Conservation (phyloP, 345 rosid genomes). For the Acer negundo region DNA sequence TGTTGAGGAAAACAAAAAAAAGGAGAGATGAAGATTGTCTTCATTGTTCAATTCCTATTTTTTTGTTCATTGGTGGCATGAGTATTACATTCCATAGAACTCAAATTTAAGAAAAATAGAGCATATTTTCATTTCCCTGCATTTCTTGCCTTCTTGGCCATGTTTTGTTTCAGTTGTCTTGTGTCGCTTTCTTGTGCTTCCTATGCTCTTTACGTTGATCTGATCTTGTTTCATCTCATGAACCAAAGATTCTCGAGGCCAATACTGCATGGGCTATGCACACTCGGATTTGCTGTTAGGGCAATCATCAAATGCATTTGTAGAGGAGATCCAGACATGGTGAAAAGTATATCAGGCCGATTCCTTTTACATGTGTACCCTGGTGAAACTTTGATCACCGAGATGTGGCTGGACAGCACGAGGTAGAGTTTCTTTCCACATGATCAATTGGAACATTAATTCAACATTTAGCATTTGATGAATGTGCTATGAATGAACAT, state of each 20-base stretch:
- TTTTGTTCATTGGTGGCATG: not conserved
- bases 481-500: slow-evolving; percentile 3
- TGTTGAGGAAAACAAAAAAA: not conserved
- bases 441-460: not conserved
- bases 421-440: slow-evolving; percentile 42
- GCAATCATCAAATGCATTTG: slow-evolving; percentile 80
- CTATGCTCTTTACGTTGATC: slow-evolving; percentile 15
- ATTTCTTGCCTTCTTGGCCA: not conserved
- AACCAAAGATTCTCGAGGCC: slow-evolving; percentile 70
- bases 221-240: slow-evolving; percentile 17
- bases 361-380: slow-evolving; percentile 88
- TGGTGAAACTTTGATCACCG: slow-evolving; percentile 75
- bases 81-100: not conserved
- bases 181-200: not conserved
- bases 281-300: slow-evolving; percentile 78
- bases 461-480: not conserved
- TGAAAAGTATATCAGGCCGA: slow-evolving; percentile 64
- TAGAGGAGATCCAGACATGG: slow-evolving; percentile 60
- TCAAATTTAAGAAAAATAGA: not conserved
- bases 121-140: not conserved
- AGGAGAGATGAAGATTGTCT: not conserved
- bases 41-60: not conserved
- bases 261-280: slow-evolving; percentile 86
- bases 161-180: not conserved
- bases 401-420: slow-evolving; percentile 81